Percentiles rank a stretch among this genome's conserved stretches.
These are phyloP conservation scores for Fusarium lyarnte DNA, from an alignment of 2,329 filamentous ascomycete genomes.

Conservation along the genomic window DNA sequence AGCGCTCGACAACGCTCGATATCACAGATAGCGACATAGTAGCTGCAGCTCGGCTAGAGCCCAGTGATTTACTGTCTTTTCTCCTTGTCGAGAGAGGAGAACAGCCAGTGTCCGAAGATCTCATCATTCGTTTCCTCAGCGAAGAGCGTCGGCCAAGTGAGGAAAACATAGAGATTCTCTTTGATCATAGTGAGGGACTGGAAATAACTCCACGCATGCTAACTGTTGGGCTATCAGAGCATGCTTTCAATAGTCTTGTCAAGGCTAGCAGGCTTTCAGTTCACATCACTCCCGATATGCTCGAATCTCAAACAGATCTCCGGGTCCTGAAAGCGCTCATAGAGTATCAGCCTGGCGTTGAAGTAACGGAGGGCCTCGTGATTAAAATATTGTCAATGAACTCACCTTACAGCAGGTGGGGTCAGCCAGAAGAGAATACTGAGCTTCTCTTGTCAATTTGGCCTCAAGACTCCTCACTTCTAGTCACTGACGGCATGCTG, in stretches of 20 bases:
- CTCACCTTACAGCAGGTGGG: background rate
- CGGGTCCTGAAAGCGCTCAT: background rate
- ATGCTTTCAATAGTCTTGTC: background rate
- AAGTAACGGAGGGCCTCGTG: background rate
- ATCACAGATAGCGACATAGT: background rate
- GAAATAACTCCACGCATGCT: background rate
- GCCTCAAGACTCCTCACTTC: background rate
- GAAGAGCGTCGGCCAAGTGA: background rate
- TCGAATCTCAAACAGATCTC: background rate
- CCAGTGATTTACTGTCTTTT: background rate
- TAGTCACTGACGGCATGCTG: background rate
- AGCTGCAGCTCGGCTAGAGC: background rate
- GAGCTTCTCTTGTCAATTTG: background rate
- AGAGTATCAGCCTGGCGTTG: background rate
- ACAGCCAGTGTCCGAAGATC: background rate
- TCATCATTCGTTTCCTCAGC: background rate
- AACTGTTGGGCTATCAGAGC: background rate
- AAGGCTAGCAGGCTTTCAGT: background rate
- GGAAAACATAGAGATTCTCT: background rate
- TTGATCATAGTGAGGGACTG: background rate
- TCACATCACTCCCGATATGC: background rate
- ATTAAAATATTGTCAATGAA: background rate
- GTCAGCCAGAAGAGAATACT: background rate
- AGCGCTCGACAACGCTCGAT: background rate
- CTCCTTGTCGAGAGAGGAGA: background rate